Evolutionary conservation across 2,329 filamentous ascomycete species (phyloP), one percentile per base, ranked within the genome.

Genomic region (Fusarium sp.): DNA sequence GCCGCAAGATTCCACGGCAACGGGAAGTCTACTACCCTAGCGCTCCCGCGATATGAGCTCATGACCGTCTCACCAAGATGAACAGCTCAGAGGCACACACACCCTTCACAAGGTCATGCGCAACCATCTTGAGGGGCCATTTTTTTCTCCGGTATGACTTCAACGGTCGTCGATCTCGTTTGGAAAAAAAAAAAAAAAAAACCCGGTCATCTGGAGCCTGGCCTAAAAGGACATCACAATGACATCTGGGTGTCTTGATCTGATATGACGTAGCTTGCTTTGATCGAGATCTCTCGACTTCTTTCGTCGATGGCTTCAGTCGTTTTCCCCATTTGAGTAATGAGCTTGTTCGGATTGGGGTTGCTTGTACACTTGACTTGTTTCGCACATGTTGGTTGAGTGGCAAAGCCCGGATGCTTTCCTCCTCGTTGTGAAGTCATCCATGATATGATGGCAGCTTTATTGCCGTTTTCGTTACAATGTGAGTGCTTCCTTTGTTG

Each of bases 181-280:
- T n/a, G n/a, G n/a, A n/a, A n/a, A n/a, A n/a, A n/a, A n/a, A n/a
- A n/a, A n/a, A n/a, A n/a, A n/a, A n/a, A n/a, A n/a, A n/a, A n/a
- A n/a, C n/a, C n/a, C n/a, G n/a, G n/a, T n/a, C n/a, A n/a, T n/a
- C n/a, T 24, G 24, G 24, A 24, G 24, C 24, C 24, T 24, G 24
- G n/a, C n/a, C n/a, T n/a, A n/a, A n/a, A 36, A 35, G 62, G 40
- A 62, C 49, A 72, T 51, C 8, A 66, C 66, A 51, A 72, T 73
- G 64, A 24, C 62, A 64, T 68, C 44, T 67, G 27, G 22, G 36
- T n/a, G n/a, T 61, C 55, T 73, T 56, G 59, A 46, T 51, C 27
- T 38, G 61, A 66, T 58, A 74, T 73, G 71, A 73, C 71, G 71
- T 73, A 72, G 29, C n/a, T 24, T 24, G 31, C 33, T 59, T n/a